These are phyloP conservation scores for Triticum dicoccoides DNA, from an alignment of 176 grass and related monocot species.

Conservation along the genomic window DNA sequence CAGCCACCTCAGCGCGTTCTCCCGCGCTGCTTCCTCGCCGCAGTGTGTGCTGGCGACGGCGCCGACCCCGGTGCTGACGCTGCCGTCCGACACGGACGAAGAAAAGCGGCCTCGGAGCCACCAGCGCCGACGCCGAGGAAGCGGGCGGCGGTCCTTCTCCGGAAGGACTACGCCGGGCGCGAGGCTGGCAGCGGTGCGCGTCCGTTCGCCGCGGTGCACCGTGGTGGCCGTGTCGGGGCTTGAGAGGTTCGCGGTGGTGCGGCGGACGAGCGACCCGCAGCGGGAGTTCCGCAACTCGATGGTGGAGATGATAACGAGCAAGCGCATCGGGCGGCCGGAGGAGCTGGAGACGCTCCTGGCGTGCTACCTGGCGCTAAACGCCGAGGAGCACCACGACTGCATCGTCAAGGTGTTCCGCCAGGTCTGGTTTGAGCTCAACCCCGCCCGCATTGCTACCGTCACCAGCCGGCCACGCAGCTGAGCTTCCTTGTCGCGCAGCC, in stretches of 20 bases:
- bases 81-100: conserved; percentile 32
- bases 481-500: neutral
- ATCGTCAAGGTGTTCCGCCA: conserved; percentile 93
- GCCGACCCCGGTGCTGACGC: neutral
- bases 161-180: conserved; percentile 31
- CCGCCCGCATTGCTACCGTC: conserved; percentile 2
- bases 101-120: conserved; percentile 23
- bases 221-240: conserved; percentile 31
- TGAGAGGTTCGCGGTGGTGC: conserved; percentile 79
- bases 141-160: conserved; percentile 48
- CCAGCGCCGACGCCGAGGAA: conserved; percentile 4
- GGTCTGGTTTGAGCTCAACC: conserved; percentile 77
- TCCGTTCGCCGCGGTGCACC: conserved; percentile 33
- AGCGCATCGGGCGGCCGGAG: conserved; percentile 63
- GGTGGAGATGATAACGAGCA: conserved; percentile 86
- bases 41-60: neutral
- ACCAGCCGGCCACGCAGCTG: neutral
- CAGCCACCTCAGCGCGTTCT: conserved; percentile 48
- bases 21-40: conserved; percentile 8
- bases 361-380: conserved; percentile 85
- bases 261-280: conserved; percentile 70
- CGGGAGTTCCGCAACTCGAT: conserved; percentile 75
- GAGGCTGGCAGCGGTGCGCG: conserved; percentile 28
- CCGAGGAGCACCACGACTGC: conserved; percentile 86
- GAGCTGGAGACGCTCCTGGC: conserved; percentile 85